These are phyloP conservation scores for Corylus avellana DNA, from an alignment of 306 rosid genomes.

Conservation along the genomic window DNA sequence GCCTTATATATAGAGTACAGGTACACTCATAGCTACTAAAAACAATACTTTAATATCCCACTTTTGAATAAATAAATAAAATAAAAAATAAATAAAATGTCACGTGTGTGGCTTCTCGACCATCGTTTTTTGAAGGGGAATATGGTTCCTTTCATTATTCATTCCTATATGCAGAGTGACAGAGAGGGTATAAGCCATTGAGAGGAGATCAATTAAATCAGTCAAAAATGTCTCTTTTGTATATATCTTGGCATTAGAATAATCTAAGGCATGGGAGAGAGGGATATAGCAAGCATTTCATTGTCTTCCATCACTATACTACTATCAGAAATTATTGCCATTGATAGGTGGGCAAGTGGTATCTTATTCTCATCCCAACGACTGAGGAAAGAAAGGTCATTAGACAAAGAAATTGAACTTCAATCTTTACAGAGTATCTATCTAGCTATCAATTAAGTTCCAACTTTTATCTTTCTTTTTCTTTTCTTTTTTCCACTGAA, in stretches of 20 bases:
- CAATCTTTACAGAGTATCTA: neutral
- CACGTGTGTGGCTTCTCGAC: slow-evolving; percentile 32
- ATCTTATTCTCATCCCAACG: slow-evolving; percentile 33
- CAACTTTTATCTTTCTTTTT: neutral
- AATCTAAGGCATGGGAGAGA: neutral
- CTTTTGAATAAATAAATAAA: slow-evolving; percentile 1
- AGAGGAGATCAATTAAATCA: neutral
- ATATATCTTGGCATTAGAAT: slow-evolving; percentile 16
- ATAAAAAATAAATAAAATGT: neutral
- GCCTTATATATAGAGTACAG: neutral
- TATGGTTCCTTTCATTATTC: slow-evolving; percentile 38
- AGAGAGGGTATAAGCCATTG: neutral
- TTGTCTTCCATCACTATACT: neutral
- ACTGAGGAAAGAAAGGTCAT: slow-evolving; percentile 25
- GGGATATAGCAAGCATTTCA: neutral
- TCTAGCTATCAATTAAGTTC: neutral
- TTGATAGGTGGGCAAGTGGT: slow-evolving; percentile 17
- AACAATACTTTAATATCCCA: neutral
- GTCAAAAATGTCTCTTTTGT: slow-evolving; percentile 2
- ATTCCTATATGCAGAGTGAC: neutral
- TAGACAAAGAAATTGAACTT: neutral
- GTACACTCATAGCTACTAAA: neutral
- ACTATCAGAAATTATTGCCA: neutral
- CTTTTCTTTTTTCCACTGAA: neutral
- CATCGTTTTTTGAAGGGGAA: slow-evolving; percentile 36